Conservation (phyloP, 164 flowering plant species). For the Sextonia rubra region DNA sequence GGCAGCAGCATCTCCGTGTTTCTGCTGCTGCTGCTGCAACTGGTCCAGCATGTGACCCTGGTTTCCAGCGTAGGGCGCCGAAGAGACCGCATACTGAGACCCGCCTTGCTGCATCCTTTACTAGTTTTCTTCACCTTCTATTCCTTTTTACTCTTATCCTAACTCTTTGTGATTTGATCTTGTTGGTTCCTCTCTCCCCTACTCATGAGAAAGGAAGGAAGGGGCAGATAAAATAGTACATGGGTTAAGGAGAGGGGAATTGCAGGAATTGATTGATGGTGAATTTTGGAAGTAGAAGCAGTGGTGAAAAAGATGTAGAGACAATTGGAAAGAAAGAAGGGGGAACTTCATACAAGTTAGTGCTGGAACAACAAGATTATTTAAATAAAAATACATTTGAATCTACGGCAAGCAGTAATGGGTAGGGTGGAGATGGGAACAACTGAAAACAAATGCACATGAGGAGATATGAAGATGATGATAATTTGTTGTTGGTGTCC, state of each 20-base stretch:
- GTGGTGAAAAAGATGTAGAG: slow-evolving; percentile 20
- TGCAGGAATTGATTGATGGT: slow-evolving; percentile 9
- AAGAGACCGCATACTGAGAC: slow-evolving; percentile 35
- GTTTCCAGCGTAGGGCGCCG: slow-evolving; percentile 15
- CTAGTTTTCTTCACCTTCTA: background rate
- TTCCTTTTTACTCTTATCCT: background rate
- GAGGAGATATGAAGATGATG: slow-evolving; percentile 18
- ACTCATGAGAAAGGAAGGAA: slow-evolving; percentile 11
- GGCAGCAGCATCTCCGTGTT: slow-evolving; percentile 2
- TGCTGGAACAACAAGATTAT: slow-evolving; percentile 19
- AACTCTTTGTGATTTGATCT: background rate
- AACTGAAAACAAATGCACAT: background rate
- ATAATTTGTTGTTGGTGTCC: slow-evolving; percentile 23
- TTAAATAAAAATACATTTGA: no score
- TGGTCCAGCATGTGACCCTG: slow-evolving; percentile 22
- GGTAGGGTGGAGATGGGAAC: slow-evolving; percentile 9
- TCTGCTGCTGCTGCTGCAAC: slow-evolving; percentile 4
- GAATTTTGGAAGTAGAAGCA: slow-evolving; percentile 16
- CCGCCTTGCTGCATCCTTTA: slow-evolving; percentile 40
- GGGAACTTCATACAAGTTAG: slow-evolving; percentile 29
- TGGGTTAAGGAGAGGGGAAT: slow-evolving; percentile 4
- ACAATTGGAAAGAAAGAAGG: slow-evolving; percentile 41
- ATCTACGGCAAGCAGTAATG: no score
- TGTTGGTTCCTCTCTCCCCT: slow-evolving; percentile 3
- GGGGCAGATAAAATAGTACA: background rate